Base-by-base conservation (phyloP, 352 stramenopile species). In the Pythium dissotocum region DNA sequence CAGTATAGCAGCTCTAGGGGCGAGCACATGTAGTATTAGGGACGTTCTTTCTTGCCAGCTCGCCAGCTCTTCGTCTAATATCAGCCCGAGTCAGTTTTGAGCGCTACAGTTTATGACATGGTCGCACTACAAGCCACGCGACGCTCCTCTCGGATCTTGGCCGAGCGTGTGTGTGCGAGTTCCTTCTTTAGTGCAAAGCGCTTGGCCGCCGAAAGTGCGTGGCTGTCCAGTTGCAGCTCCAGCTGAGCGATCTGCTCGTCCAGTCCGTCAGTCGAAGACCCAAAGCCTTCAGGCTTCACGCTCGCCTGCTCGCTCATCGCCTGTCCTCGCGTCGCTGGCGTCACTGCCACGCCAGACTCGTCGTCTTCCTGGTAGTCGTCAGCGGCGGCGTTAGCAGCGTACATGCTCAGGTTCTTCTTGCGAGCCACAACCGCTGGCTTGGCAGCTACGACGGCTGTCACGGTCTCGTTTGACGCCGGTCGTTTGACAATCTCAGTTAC, bases 131-230 rank as follows among this genome's bases (percentile, higher is more conserved):
- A 18, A 3, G 67, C 54, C 10, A 78, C 44, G 28, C 78, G 70
- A 7, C 85, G 75, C 30, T 77, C 65, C 35, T 79, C 71, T 14
- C 83, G 87, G 65, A 94, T 89, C 65, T 80, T 81, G 49, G 82
- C 75, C 4, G 86, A 90, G 33, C 86, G 86, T 35, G 80, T 56
- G 63, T 90, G 77, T 9, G 86, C 86, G 16, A 96, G 63, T 48
- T 94, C 80, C 67, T 94, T 96, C 73, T 93, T 94, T 36, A 96
- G 58, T 35, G 86, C 85, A 46, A 90, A 94, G 24, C 80, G 85
- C 61, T 94, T 96, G 2, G 85, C 67, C 2, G 70, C 85, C 13
- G 85, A 93, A 7, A 95, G 63, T 8, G 79, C 63, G 24, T 78
- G 78, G 52, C 75, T 75, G 49, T 95, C 88, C 32, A 95, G 76